These are phyloP conservation scores for Fusarium piperis DNA, from an alignment of 2,329 filamentous ascomycete genomes.

Conservation along the genomic window DNA sequence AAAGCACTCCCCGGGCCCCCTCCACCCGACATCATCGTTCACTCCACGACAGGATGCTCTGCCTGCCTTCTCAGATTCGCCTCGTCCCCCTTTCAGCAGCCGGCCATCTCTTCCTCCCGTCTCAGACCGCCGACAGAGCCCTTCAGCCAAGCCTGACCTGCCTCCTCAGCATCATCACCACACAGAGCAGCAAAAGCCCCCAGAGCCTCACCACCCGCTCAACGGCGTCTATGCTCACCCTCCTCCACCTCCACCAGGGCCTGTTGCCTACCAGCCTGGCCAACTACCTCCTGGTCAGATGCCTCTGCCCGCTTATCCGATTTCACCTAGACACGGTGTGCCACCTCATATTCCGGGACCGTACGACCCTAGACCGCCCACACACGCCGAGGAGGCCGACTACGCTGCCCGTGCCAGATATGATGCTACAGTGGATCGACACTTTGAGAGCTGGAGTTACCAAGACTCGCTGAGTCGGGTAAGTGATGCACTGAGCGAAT, in stretches of 20 bases:
- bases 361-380: conserved; percentile 58
- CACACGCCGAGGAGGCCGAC: conserved; percentile 57
- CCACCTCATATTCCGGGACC: conserved; percentile 51
- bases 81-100: conserved; percentile 48
- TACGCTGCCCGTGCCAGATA: conserved; percentile 56
- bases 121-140: conserved; percentile 54
- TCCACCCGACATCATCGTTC: conserved; percentile 53
- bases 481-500: conserved; percentile 34
- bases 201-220: conserved; percentile 49
- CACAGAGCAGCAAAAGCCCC: conserved; percentile 50
- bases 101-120: conserved; percentile 53
- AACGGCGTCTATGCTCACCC: conserved; percentile 52
- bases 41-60: conserved; percentile 53
- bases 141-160: conserved; percentile 53
- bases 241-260: conserved; percentile 48
- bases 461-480: conserved; percentile 62
- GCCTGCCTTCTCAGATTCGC: conserved; percentile 55
- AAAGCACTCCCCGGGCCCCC: conserved; percentile 55
- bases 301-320: conserved; percentile 60
- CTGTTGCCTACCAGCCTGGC: conserved; percentile 52
- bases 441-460: conserved; percentile 65
- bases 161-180: conserved; percentile 44
- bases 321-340: conserved; percentile 60
- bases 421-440: conserved; percentile 57
- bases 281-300: conserved; percentile 60